Evolutionary conservation across 768 basidiomycete genomes (phyloP).

Genomic region (Lactarius akahatsu): DNA sequence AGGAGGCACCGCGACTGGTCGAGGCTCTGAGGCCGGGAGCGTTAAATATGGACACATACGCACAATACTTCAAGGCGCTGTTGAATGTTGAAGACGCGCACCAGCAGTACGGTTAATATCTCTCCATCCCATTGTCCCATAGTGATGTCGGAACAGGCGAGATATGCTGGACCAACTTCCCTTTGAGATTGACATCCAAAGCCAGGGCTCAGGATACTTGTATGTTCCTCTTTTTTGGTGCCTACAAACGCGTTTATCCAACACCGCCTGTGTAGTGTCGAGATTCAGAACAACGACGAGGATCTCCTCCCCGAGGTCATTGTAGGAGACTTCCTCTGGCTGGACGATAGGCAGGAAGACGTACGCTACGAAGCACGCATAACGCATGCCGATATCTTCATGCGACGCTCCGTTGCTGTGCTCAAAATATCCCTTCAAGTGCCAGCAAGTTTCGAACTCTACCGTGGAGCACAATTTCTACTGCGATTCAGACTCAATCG

Average conservation of each 20-base stretch:
- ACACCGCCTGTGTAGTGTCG: not conserved
- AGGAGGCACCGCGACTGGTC: not conserved
- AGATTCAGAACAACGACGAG: conserved; percentile 21
- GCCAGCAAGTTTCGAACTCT: conserved; percentile 41
- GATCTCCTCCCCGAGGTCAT: conserved; percentile 22
- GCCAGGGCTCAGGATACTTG: not conserved
- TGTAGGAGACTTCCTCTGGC: conserved; percentile 18
- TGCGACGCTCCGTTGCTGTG: conserved; percentile 31
- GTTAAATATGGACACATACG: conserved; percentile 9
- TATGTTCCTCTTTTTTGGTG: not conserved
- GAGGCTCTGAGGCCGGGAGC: not conserved
- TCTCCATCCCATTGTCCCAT: conserved; percentile 10
- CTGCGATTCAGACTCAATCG: conserved; percentile 54
- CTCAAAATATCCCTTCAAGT: conserved; percentile 54
- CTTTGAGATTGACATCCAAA: conserved; percentile 7
- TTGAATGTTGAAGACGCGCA: conserved; percentile 36
- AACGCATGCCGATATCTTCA: not conserved
- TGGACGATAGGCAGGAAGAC: conserved; percentile 22
- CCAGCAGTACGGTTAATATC: conserved; percentile 47
- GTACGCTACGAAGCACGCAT: conserved; percentile 26
- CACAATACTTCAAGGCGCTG: conserved; percentile 16
- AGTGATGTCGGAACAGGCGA: conserved; percentile 36
- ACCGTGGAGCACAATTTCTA: conserved; percentile 43
- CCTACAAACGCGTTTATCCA: not conserved
- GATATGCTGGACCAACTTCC: conserved; percentile 10